These are phyloP conservation scores for Erysimum cheiri DNA, from an alignment of 441 rosid genomes.

Conservation along the genomic window DNA sequence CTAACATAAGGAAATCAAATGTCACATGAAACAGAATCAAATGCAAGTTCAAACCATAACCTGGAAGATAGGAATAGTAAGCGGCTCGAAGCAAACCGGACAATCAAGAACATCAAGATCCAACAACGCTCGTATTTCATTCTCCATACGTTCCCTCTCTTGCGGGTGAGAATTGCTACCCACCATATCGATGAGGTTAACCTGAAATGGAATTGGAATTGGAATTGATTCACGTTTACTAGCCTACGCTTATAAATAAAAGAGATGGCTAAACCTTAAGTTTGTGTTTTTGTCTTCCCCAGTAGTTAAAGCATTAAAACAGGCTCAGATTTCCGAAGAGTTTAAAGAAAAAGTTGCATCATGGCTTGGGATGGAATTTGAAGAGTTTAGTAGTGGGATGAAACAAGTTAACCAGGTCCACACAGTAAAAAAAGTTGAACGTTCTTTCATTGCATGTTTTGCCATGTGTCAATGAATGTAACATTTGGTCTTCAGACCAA, in stretches of 20 bases:
- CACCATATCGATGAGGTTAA: background rate
- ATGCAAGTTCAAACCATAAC: background rate
- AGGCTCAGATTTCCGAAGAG: background rate
- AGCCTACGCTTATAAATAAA: background rate
- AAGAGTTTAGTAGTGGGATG: background rate
- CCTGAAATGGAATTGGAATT: background rate
- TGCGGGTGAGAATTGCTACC: background rate
- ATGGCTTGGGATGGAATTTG: background rate
- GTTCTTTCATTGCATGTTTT: background rate
- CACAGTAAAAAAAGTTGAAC: background rate
- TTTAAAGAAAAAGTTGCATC: background rate
- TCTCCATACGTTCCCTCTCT: background rate
- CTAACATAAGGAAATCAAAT: background rate
- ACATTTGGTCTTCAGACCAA: background rate
- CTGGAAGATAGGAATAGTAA: slow-evolving; percentile 8
- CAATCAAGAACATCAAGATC: slow-evolving; percentile 22
- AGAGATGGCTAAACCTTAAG: background rate
- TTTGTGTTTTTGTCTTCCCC: background rate
- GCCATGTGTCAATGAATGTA: background rate
- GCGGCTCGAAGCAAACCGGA: slow-evolving; percentile 12
- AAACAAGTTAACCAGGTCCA: background rate
- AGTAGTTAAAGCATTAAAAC: background rate
- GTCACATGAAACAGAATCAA: background rate
- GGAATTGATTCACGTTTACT: background rate
- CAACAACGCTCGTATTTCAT: background rate